Evolutionary conservation across 129 eudicot species (phyloP).

Genomic region (Helichrysum umbraculigerum): DNA sequence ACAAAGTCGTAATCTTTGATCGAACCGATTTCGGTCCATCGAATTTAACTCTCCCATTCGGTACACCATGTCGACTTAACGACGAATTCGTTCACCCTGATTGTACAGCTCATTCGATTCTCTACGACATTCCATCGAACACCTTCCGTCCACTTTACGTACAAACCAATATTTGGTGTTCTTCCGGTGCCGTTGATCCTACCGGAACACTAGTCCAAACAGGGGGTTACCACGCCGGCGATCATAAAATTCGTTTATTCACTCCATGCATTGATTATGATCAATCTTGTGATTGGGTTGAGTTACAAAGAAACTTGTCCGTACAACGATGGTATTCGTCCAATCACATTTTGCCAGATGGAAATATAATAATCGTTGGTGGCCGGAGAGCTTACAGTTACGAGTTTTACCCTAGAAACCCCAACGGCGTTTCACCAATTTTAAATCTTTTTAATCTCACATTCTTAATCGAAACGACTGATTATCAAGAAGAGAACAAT

Average conservation of each 20-base stretch:
- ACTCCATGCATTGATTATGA: conserved; percentile 45
- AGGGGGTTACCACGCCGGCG: conserved; percentile 67
- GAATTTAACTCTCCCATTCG: conserved; percentile 56
- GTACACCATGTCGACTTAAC: conserved; percentile 36
- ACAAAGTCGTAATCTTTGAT: conserved; percentile 78
- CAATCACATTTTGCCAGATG: conserved; percentile 68
- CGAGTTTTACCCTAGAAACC: conserved; percentile 69
- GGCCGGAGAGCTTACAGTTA: conserved; percentile 67
- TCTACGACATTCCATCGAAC: conserved; percentile 68
- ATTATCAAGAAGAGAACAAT: conserved; percentile 64
- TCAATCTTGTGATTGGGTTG: conserved; percentile 64
- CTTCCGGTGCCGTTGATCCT: conserved; percentile 72
- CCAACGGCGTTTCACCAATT: not conserved
- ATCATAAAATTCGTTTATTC: conserved; percentile 53
- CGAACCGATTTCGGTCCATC: conserved; percentile 82
- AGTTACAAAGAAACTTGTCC: conserved; percentile 36
- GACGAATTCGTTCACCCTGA: conserved; percentile 42
- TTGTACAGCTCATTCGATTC: conserved; percentile 78
- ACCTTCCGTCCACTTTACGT: conserved; percentile 66
- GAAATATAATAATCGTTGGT: conserved; percentile 72
- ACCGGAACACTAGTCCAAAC: conserved; percentile 67
- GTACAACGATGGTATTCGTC: conserved; percentile 69
- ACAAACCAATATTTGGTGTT: conserved; percentile 76
- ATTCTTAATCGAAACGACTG: conserved; percentile 54
- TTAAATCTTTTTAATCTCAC: conserved; percentile 29